Percentiles rank a stretch among this genome's conserved stretches.
phyloP scores from a whole-genome alignment of 345 rosid genomes.

The Aquilaria sinensis region DNA sequence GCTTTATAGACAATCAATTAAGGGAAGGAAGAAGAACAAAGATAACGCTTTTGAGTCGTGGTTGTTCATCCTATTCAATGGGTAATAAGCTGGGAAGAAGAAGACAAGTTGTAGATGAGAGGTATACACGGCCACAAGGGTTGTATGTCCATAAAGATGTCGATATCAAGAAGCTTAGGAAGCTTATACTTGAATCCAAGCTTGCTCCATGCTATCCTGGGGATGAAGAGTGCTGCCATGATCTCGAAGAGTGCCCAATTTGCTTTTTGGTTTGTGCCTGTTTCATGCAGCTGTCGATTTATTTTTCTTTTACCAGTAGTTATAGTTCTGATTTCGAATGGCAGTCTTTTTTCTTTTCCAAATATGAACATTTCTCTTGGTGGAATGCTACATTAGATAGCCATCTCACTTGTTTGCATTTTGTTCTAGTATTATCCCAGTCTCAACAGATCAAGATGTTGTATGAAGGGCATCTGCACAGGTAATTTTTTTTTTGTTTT shows the following conservation, averaged over 20 bases:
- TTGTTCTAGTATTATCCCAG: conserved; percentile 80
- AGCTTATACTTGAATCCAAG: conserved; percentile 90
- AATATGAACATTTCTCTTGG: neutral
- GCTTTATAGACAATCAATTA: neutral
- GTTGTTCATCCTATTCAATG: conserved; percentile 31
- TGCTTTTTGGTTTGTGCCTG: conserved; percentile 80
- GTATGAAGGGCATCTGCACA: conserved; percentile 96
- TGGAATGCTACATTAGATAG: neutral
- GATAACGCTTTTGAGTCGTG: neutral
- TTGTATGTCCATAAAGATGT: conserved; percentile 85
- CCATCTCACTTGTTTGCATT: conserved; percentile 11
- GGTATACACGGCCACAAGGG: conserved; percentile 88
- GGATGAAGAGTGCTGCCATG: conserved; percentile 63
- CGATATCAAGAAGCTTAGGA: conserved; percentile 88
- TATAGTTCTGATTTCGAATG: neutral
- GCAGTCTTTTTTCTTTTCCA: neutral
- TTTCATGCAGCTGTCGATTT: conserved; percentile 7
- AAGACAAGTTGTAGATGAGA: conserved; percentile 89
- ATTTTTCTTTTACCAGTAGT: neutral
- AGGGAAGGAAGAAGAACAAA: neutral
- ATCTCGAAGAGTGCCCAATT: conserved; percentile 96
- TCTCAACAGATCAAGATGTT: conserved; percentile 93
- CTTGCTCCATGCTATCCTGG: conserved; percentile 99
- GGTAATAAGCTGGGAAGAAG: conserved; percentile 93
- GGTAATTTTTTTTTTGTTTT: conserved; percentile 29